Evolutionary conservation across 148 eudicot species (phyloP), one percentile per base, ranked within the genome.

Genomic region (Rheum nobile): DNA sequence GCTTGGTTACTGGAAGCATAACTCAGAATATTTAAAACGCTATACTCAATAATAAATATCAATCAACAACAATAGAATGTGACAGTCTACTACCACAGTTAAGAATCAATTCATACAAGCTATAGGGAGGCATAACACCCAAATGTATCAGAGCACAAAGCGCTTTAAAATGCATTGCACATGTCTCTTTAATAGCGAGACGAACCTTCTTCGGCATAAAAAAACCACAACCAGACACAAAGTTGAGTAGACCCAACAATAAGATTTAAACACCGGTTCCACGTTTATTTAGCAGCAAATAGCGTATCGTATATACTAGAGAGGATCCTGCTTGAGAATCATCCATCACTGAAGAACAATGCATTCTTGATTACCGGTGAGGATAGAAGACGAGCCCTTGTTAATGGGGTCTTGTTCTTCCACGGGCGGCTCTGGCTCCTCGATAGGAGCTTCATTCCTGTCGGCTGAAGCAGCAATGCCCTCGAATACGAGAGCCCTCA

Each of bases 401-500:
- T 79, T 83, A 41, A 78, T 80, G 74, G 85, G 76, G 79, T 84
- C 88, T 0, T 67, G 78, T 32, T 86, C 88, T 80, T 83, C 87
- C 55, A 67, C 76, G 72, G 90, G 73, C 54, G 34, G 34, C 74
- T 83, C 86, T 19, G 84, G 76, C 63, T 87, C 82, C 74, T 87
- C 67, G 0, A 48, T 72, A 72, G 26, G 65, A 48, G 75, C 50
- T 73, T 71, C 82, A 44, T 78, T 61, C 47, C 35, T 79, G 65
- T 52, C 77, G 26, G 74, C 71, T 46, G 48, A 35, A 47, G 78
- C 80, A 67, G 85, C 72, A 52, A 90, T 84, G 71, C 87, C 83
- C 79, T 91, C 92, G 72, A 84, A 85, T 14, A 90, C 80, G 72
- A 85, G 77, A 72, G 81, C 83, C 76, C 83, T 88, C 73, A 95